Evolutionary conservation across 441 rosid genomes (phyloP), one percentile per base, ranked within the genome.

Genomic region (Gossypium davidsonii): DNA sequence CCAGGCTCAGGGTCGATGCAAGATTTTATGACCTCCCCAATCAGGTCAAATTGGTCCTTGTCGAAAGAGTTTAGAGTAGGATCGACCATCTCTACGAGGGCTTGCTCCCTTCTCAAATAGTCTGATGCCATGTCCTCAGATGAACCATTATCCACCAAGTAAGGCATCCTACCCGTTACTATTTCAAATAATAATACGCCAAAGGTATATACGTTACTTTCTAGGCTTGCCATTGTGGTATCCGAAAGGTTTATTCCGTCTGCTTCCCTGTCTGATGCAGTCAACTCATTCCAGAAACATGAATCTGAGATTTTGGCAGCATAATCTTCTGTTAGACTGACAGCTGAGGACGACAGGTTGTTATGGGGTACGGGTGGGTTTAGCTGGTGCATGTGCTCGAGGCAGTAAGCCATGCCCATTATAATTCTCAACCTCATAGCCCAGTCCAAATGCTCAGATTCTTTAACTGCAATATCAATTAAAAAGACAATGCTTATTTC

Each of bases 361-460:
- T 82, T 83, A 75, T 87, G 90, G 64, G 82, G 75, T 44, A 83
- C 20, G n/a, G 90, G 84, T 18, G 88, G 87, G 68, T 81, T 81
- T 73, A 85, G 84, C 6, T 73, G 84, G 77, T 89, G 94, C 90
- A 89, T 83, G 74, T 85, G 79, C 51, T 89, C 89, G 1, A 89
- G 89, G 75, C 90, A 87, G 71, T 86, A 87, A 3, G 88, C 83
- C 77, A 83, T 77, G 61, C 94, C 91, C 85, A 86, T 88, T 26
- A 88, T 84, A 67, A 89, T 84, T 70, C 91, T 84, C 71, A 87
- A 63, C 77, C 94, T 80, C 89, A 74, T 86, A 65, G 76, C 69
- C 94, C 94, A 90, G 79, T 86, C 90, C 80, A 90, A 76, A 73
- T 85, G 94, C 79, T 88, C 91, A 2, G 91, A 82, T 77, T 89